phyloP scores from a whole-genome alignment of 352 stramenopile species.

The Pythium aquatile region DNA sequence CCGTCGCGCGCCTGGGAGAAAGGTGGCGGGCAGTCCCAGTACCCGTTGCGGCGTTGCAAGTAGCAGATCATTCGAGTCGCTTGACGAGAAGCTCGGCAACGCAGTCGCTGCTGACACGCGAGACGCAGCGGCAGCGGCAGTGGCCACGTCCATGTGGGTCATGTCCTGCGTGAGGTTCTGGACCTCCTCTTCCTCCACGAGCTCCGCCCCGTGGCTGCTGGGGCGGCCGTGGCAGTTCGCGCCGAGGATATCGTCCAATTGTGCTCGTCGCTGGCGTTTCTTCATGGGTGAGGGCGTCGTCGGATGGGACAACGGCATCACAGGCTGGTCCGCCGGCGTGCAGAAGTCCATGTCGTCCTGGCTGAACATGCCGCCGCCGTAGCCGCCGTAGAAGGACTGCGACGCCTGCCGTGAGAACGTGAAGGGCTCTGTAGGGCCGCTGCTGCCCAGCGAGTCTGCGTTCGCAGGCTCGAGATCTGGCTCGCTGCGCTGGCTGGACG shows the following conservation, averaged over 20 bases:
- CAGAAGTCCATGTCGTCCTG: constrained; percentile 87
- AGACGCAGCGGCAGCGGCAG: neutral
- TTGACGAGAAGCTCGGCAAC: constrained; percentile 47
- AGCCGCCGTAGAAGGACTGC: constrained; percentile 21
- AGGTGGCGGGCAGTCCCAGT: constrained; percentile 18
- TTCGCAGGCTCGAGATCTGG: constrained; percentile 55
- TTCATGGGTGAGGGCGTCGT: constrained; percentile 82
- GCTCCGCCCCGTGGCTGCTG: constrained; percentile 23
- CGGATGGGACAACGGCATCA: constrained; percentile 78
- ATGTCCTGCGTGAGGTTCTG: constrained; percentile 74
- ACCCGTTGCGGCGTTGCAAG: constrained; percentile 35
- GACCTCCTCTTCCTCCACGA: constrained; percentile 59
- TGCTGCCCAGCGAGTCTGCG: neutral
- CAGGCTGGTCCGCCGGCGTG: constrained; percentile 78
- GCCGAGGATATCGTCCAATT: constrained; percentile 20
- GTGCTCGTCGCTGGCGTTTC: constrained; percentile 48
- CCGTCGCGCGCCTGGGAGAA: constrained; percentile 11
- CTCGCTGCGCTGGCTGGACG: constrained; percentile 68
- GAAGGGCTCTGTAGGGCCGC: neutral
- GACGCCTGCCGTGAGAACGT: constrained; percentile 29
- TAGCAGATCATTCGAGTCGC: constrained; percentile 41
- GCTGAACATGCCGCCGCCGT: constrained; percentile 54
- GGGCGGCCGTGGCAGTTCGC: constrained; percentile 7
- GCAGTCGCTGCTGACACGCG: constrained; percentile 9
- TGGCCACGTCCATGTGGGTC: constrained; percentile 66